These are phyloP conservation scores for Annulohypoxylon stygium DNA, from an alignment of 495 filamentous ascomycete genomes.

Conservation along the genomic window DNA sequence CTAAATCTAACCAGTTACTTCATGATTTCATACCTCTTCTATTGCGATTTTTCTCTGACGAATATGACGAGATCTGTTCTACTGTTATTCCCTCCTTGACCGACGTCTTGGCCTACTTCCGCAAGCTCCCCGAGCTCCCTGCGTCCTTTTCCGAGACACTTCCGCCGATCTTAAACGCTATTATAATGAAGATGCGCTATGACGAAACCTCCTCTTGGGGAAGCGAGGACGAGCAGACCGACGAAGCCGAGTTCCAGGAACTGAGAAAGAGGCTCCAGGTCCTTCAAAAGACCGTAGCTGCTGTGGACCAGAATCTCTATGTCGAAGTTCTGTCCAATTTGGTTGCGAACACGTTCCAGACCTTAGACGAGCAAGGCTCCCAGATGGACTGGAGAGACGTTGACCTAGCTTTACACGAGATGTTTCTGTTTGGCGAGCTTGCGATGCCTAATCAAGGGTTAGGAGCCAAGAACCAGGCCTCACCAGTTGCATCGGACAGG, in stretches of 20 bases:
- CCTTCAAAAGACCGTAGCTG: constrained; percentile 89
- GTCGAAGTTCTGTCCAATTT: constrained; percentile 86
- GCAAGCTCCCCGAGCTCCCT: constrained; percentile 77
- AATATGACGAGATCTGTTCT: constrained; percentile 97
- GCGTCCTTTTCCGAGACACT: constrained; percentile 81
- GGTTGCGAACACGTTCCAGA: constrained; percentile 84
- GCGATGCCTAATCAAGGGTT: constrained; percentile 86
- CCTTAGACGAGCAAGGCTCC: constrained; percentile 74
- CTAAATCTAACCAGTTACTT: constrained; percentile 78
- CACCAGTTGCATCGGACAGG: constrained; percentile 77
- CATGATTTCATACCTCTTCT: constrained; percentile 86
- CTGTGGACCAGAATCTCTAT: constrained; percentile 85
- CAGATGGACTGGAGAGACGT: constrained; percentile 94
- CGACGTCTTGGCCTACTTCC: constrained; percentile 87
- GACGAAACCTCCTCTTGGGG: constrained; percentile 96
- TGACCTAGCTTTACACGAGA: constrained; percentile 95
- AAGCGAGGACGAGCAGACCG: constrained; percentile 91
- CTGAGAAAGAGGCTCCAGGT: constrained; percentile 88
- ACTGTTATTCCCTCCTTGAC: constrained; percentile 91
- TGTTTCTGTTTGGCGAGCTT: constrained; percentile 95
- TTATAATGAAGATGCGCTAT: constrained; percentile 94
- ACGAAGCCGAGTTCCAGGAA: constrained; percentile 98
- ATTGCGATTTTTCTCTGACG: constrained; percentile 93
- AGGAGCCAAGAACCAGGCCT: constrained; percentile 83
- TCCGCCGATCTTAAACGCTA: constrained; percentile 86